A percentile compares a stretch with the other conserved stretches of the same genome.
These are phyloP conservation scores for Trametes cinnabarina DNA, from an alignment of 768 basidiomycete species.

Conservation along the genomic window DNA sequence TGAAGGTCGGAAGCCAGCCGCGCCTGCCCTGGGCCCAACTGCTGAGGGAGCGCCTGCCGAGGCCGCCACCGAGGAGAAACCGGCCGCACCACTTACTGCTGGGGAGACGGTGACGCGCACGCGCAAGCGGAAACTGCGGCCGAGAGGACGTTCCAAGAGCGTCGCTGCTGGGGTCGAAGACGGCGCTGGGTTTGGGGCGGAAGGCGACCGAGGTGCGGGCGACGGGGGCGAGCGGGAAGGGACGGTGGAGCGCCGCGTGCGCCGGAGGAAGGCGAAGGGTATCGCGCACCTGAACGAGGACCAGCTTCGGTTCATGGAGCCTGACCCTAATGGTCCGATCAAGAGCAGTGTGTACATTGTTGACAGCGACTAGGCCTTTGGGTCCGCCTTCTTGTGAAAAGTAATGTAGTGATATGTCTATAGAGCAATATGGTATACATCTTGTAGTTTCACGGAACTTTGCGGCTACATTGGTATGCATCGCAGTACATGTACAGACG, in stretches of 20 bases:
- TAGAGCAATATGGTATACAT: background rate
- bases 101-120: background rate
- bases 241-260: background rate
- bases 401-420: background rate
- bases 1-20: background rate
- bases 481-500: no score
- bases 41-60: background rate
- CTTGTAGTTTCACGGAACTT: background rate
- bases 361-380: conserved; percentile 21
- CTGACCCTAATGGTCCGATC: conserved; percentile 18
- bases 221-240: background rate
- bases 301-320: conserved; percentile 13
- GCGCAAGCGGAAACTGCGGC: conserved; percentile 2
- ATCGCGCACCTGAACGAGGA: conserved; percentile 5
- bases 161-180: background rate
- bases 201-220: background rate
- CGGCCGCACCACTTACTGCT: background rate
- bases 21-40: background rate
- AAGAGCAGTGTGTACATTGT: conserved; percentile 23
- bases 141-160: background rate
- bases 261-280: background rate
- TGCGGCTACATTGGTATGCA: no score
- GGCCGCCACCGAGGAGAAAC: background rate
- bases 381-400: background rate
- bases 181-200: background rate